Evolutionary conservation across 257 asterid species (phyloP).

Genomic region (Rhazya stricta): DNA sequence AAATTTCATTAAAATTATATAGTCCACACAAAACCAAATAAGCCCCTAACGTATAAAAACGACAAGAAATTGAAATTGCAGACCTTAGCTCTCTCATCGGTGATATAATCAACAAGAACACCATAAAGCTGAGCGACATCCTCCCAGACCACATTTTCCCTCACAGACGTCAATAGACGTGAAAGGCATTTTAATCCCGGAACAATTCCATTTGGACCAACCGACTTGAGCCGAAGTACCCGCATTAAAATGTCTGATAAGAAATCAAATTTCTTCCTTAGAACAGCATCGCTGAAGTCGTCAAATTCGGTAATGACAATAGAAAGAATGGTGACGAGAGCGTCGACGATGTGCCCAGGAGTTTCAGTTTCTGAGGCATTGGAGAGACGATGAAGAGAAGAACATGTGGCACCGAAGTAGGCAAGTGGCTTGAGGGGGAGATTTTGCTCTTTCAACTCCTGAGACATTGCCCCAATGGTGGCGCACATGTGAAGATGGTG

Average conservation of each 20-base stretch:
- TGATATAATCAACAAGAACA: slow-evolving; percentile 40
- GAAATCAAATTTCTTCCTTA: slow-evolving; percentile 40
- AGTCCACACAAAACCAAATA: background rate
- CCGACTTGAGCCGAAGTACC: slow-evolving; percentile 32
- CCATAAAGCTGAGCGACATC: slow-evolving; percentile 54
- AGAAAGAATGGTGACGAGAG: slow-evolving; percentile 56
- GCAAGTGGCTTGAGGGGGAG: slow-evolving; percentile 51
- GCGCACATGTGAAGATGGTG: slow-evolving; percentile 77
- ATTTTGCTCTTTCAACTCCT: slow-evolving; percentile 62
- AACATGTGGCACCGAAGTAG: slow-evolving; percentile 77
- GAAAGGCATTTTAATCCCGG: slow-evolving; percentile 60
- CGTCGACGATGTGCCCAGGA: slow-evolving; percentile 56
- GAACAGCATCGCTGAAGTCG: slow-evolving; percentile 31
- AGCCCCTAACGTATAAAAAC: background rate
- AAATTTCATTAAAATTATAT: background rate
- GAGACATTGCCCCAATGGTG: slow-evolving; percentile 71
- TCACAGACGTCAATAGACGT: slow-evolving; percentile 39
- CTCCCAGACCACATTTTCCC: slow-evolving; percentile 56
- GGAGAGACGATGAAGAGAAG: slow-evolving; percentile 60
- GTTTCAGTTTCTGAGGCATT: slow-evolving; percentile 37
- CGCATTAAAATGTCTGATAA: slow-evolving; percentile 45
- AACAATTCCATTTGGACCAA: slow-evolving; percentile 51
- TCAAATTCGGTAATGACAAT: slow-evolving; percentile 39
- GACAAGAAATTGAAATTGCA: background rate
- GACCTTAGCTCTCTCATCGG: slow-evolving; percentile 65